phyloP scores from a whole-genome alignment of 148 eudicot species.

The Rhododendron ovatum region DNA sequence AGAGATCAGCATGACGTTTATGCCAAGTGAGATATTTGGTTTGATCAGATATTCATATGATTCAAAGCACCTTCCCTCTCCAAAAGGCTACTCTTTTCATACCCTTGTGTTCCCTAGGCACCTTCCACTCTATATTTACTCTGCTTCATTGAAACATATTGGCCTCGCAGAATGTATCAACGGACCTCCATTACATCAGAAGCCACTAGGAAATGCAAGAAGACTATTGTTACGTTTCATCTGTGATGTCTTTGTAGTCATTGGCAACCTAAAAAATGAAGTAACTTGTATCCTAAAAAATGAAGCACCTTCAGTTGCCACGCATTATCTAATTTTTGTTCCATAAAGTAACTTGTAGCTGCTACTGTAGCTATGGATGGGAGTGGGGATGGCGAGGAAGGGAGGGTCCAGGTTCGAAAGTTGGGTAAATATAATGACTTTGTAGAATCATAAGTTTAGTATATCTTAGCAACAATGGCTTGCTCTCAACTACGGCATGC shows the following conservation, averaged over 20 bases:
- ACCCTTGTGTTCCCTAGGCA: too few relatives aligned
- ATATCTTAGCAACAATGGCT: not conserved
- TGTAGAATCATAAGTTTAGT: not conserved
- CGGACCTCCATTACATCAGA: not conserved
- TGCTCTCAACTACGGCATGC: not conserved
- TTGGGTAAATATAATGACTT: too few relatives aligned
- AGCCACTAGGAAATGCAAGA: not conserved
- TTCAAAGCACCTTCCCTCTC: too few relatives aligned
- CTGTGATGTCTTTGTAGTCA: not conserved
- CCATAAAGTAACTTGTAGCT: not conserved
- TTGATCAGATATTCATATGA: too few relatives aligned
- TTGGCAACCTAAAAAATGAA: not conserved
- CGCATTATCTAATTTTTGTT: not conserved
- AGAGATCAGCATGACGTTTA: too few relatives aligned
- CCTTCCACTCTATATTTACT: too few relatives aligned
- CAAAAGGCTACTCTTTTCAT: too few relatives aligned
- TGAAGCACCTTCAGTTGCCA: not conserved
- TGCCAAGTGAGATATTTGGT: too few relatives aligned
- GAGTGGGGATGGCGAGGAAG: too few relatives aligned
- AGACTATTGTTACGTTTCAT: not conserved
- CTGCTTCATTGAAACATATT: not conserved
- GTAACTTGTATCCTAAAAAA: not conserved
- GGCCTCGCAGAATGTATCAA: not conserved
- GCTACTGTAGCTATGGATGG: not conserved
- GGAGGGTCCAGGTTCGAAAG: too few relatives aligned